Percentiles rank a stretch among this genome's conserved stretches.
phyloP scores from a whole-genome alignment of 192 early-diverging fungal species.

The Mortierella antarctica region DNA sequence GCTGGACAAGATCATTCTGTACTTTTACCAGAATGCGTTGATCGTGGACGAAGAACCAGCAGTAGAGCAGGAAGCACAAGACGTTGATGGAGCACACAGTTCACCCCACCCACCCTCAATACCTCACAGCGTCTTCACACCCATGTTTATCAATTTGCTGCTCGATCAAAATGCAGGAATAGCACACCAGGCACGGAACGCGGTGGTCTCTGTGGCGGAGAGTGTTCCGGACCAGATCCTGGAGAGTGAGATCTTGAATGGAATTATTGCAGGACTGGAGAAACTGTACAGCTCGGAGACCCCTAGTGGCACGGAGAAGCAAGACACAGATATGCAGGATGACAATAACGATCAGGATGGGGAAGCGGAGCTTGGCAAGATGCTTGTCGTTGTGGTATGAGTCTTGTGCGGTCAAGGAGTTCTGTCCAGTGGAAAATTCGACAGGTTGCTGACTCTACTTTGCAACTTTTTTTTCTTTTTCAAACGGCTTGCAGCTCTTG shows the following conservation, averaged over 20 bases:
- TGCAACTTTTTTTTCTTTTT: background rate
- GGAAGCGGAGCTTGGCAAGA: slow-evolving; percentile 55
- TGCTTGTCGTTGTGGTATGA: slow-evolving; percentile 56
- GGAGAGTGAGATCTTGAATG: slow-evolving; percentile 62
- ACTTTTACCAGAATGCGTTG: slow-evolving; percentile 28
- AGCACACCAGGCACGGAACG: slow-evolving; percentile 59
- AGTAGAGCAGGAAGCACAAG: slow-evolving; percentile 3
- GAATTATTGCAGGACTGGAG: slow-evolving; percentile 61
- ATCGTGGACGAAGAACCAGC: slow-evolving; percentile 6
- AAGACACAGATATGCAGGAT: slow-evolving; percentile 4
- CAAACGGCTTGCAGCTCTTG: slow-evolving; percentile 51
- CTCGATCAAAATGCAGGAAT: slow-evolving; percentile 68
- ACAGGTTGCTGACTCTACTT: background rate
- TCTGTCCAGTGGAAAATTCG: background rate
- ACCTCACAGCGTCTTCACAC: slow-evolving; percentile 53
- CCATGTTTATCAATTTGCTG: slow-evolving; percentile 60
- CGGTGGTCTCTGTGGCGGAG: slow-evolving; percentile 56
- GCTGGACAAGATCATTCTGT: slow-evolving; percentile 46
- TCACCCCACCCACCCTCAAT: slow-evolving; percentile 21
- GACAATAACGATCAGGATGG: slow-evolving; percentile 48
- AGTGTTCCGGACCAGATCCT: slow-evolving; percentile 51
- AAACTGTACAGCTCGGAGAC: slow-evolving; percentile 29
- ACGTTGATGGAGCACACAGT: background rate
- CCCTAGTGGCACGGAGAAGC: background rate
- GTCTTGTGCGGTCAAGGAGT: background rate